Base-by-base conservation (phyloP, 306 rosid genomes). In the Sophora flavescens region DNA sequence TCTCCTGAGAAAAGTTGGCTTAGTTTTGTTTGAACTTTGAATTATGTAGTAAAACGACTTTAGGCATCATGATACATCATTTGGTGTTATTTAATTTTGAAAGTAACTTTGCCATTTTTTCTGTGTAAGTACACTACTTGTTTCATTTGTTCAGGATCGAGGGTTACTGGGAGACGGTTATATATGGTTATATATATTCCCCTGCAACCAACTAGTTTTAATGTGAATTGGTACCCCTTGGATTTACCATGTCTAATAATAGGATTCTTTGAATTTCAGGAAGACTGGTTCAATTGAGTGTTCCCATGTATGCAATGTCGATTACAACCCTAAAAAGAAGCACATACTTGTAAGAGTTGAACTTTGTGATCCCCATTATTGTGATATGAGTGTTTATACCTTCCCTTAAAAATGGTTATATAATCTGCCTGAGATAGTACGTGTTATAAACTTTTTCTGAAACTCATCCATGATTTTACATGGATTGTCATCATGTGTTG, bases 241-340 rank as follows among this genome's bases (percentile, higher is more conserved):
- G 81, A 65, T 68, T 68, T 79, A 32, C 28, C 64, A 63, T 74
- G 63, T 65, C 76, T 77, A 70, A 77, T 77, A 64, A 73, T 60
- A 16, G 53, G 39, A 41, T 70, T 77, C 42, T 87, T 79, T 77
- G 52, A 45, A 85, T 63, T 70, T 80, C 97, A 95, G 99, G 97
- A 92, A 91, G 88, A 81, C 93, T 42, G 79, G 62, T 70, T 90
- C 93, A 36, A 80, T 92, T 12, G 96, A 91, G 72, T 93, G 92
- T 81, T 89, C 96, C 15, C 94, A 92, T 82, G 91, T 91, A 65
- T 86, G 90, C 82, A 86, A 80, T 82, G 88, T 89, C 59, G 98
- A 92, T 76, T 95, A 90, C 77, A 82, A 92, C 83, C 87, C 89
- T 67, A 87, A 83, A 81, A 89, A 79, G 90, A 76, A 81, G 70